A percentile compares a stretch with the other conserved stretches of the same genome.
phyloP scores from a whole-genome alignment of 306 rosid genomes.

The Malus fusca region DNA sequence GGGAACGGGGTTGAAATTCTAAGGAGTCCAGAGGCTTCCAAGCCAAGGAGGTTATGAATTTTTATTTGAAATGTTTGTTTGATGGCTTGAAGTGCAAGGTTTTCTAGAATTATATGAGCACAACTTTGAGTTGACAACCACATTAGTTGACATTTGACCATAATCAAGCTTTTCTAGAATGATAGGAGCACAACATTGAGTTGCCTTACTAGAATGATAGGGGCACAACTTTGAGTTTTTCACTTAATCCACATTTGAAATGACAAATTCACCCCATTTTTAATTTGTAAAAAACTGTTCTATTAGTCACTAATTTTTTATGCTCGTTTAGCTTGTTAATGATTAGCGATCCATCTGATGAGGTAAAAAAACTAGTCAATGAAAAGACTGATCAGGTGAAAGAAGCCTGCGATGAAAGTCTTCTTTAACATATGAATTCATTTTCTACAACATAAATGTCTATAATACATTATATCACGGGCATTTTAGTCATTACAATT shows the following conservation, averaged over 20 bases:
- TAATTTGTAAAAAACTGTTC: not conserved
- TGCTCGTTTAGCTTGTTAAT: not conserved
- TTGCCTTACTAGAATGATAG: too few relatives aligned
- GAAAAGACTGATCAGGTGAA: not conserved
- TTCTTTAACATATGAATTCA: not conserved
- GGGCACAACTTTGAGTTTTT: not conserved
- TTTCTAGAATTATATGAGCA: conserved; percentile 10
- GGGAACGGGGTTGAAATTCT: not conserved
- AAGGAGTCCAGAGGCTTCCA: conserved; percentile 15
- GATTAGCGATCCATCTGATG: not conserved
- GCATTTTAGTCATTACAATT: not conserved
- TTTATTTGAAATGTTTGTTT: not conserved
- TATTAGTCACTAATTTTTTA: not conserved
- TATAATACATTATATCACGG: not conserved
- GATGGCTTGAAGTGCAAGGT: conserved; percentile 4
- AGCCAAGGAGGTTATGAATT: not conserved
- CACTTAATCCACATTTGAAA: not conserved
- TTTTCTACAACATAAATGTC: not conserved
- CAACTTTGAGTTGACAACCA: too few relatives aligned
- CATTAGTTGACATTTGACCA: conserved; percentile 7
- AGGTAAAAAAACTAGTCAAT: not conserved
- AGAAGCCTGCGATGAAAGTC: not conserved
- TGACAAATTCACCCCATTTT: not conserved
- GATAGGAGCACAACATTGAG: not conserved
- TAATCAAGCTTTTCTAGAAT: conserved; percentile 14